Percentiles rank a stretch among this genome's conserved stretches.
Conservation (phyloP, 2,329 filamentous ascomycete genomes). For the Neurospora sp. region DNA sequence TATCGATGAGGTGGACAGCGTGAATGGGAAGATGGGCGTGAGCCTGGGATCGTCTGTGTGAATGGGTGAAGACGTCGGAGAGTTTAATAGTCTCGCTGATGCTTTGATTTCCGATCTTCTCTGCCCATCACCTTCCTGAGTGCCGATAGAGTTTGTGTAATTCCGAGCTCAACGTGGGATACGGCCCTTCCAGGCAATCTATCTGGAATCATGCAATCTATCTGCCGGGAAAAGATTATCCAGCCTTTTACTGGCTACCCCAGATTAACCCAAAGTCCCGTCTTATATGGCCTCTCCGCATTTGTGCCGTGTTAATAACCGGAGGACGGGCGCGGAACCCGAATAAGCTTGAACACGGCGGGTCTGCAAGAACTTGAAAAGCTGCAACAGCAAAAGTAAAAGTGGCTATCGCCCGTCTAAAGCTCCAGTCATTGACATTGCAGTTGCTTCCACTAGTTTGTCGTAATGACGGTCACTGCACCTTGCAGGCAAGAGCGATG, state of each 20-base stretch:
- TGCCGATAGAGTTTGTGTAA: rapidly evolving
- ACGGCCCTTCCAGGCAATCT: neutral
- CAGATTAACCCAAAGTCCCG: neutral
- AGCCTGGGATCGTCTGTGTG: too few relatives aligned
- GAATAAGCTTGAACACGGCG: too few relatives aligned
- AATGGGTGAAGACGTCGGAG: neutral
- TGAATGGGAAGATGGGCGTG: neutral
- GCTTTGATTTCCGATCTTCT: neutral
- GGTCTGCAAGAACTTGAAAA: neutral
- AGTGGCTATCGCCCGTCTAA: neutral
- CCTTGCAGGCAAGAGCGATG: neutral
- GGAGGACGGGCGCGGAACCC: neutral
- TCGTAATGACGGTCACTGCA: neutral
- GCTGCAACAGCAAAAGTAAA: neutral
- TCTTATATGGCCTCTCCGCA: neutral
- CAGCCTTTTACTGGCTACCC: neutral
- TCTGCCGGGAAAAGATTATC: neutral
- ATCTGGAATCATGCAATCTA: neutral
- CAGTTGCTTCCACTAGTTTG: too few relatives aligned
- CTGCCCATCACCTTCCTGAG: neutral
- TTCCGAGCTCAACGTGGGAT: neutral
- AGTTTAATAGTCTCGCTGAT: neutral
- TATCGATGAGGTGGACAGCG: neutral
- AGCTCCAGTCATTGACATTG: neutral
- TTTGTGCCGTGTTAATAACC: neutral